These are phyloP conservation scores for Meyerozyma athensensis DNA, from an alignment of 1,139 yeast species.

Conservation along the genomic window DNA sequence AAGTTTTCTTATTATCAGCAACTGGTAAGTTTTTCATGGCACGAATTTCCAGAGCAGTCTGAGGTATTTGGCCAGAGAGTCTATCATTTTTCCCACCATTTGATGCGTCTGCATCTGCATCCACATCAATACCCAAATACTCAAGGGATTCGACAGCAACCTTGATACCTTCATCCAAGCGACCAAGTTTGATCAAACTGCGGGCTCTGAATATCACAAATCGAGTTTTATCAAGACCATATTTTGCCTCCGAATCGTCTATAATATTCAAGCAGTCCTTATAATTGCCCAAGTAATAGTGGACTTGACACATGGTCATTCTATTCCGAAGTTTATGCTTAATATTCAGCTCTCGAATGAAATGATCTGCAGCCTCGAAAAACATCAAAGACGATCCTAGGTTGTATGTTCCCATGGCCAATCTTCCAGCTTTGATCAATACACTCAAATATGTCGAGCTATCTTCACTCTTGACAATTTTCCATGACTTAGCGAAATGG, in stretches of 20 bases:
- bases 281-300: slow-evolving; percentile 23
- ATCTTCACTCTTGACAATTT: slow-evolving; percentile 24
- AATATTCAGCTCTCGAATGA: slow-evolving; percentile 18
- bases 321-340: slow-evolving; percentile 21
- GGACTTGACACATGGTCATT: slow-evolving; percentile 31
- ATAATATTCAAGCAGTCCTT: slow-evolving; percentile 26
- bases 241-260: slow-evolving; percentile 18
- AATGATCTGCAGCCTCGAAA: slow-evolving; percentile 25
- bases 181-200: slow-evolving; percentile 32
- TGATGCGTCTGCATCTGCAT: slow-evolving; percentile 18
- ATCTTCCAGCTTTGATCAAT: slow-evolving; percentile 33
- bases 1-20: slow-evolving; percentile 24
- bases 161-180: slow-evolving; percentile 30
- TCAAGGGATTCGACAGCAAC: slow-evolving; percentile 32
- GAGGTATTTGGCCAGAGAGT: slow-evolving; percentile 31
- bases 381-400: slow-evolving; percentile 26
- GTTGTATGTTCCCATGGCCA: slow-evolving; percentile 32
- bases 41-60: slow-evolving; percentile 41
- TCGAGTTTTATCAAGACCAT: slow-evolving; percentile 25
- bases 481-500: slow-evolving; percentile 28
- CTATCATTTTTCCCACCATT: slow-evolving; percentile 16
- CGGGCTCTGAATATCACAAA: slow-evolving; percentile 35
- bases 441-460: slow-evolving; percentile 25
- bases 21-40: slow-evolving; percentile 21
- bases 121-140: slow-evolving; percentile 26